Evolutionary conservation across 1,284 basidiomycete species (phyloP), one percentile per base, ranked within the genome.

Genomic region (Earliella scabrosa): DNA sequence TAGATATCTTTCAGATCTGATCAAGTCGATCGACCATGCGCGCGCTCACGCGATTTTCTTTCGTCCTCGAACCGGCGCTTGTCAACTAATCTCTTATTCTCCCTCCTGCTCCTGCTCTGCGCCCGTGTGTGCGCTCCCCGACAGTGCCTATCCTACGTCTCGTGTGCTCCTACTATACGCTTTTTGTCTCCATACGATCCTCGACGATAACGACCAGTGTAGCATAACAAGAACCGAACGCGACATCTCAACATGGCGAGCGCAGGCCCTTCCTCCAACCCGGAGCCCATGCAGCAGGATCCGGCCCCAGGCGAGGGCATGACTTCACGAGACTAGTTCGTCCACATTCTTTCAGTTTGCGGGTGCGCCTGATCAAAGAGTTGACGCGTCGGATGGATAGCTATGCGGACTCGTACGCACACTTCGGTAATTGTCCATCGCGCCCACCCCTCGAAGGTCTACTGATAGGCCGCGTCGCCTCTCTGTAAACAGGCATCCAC

Each of bases 341-440:
- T 80, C 72, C 65, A 14, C 66, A 66, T 70, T 67, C 11, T 10
- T 6, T 18, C 6, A n/a, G 66, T 56, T 52, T 31, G 63, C 60
- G 20, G 21, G 38, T 1, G 35, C 61, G 51, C 50, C 41, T 49
- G 59, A 54, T 57, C 56, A 63, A 66, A 68, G 66, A 73, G 62
- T 73, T 72, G 32, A 51, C 50, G 55, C 66, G 68, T 71, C 56
- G 58, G 68, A 63, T 69, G 66, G 58, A 63, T 73, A 93, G 90
- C 77, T 93, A 93, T 79, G 90, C 90, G 50, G 89, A 90, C 72
- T 97, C 94, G 52, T 97, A 97, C 73, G 95, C 95, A 43, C 95
- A 97, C 77, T 97, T 97, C 65, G 95, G 92, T 92, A 70, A 61
- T n/a, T 23, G n/a, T 41, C 34, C 46, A 31, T 23, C 27, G 21